phyloP scores from a whole-genome alignment of 768 basidiomycete genomes.

The Tylopilus felleus region DNA sequence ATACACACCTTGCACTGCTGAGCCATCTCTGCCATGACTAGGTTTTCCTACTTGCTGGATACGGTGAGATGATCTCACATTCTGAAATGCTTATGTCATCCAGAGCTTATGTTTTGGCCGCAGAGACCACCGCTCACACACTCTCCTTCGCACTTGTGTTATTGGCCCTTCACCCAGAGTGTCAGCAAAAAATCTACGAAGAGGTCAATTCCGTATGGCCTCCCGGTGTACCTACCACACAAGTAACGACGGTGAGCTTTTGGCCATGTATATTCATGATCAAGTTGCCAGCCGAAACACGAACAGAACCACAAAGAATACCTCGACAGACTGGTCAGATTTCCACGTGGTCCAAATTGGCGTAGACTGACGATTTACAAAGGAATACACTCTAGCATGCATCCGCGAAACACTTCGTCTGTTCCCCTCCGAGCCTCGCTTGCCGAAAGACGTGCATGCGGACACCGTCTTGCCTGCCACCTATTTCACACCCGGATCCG shows the following conservation, averaged over 20 bases:
- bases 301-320: slow-evolving; percentile 39
- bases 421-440: slow-evolving; percentile 37
- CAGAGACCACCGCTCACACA: slow-evolving; percentile 48
- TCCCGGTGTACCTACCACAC: slow-evolving; percentile 27
- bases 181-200: slow-evolving; percentile 44
- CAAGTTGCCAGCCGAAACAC: not conserved
- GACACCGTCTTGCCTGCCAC: slow-evolving; percentile 37
- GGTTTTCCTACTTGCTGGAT: slow-evolving; percentile 49
- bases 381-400: slow-evolving; percentile 44
- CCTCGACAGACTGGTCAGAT: slow-evolving; percentile 36
- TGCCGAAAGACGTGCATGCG: slow-evolving; percentile 32
- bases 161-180: slow-evolving; percentile 49
- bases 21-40: slow-evolving; percentile 11
- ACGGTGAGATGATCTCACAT: slow-evolving; percentile 32
- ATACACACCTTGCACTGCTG: not conserved
- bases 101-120: slow-evolving; percentile 1
- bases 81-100: not conserved
- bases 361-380: not conserved
- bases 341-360: too few species aligned
- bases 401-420: slow-evolving; percentile 47
- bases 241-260: slow-evolving; percentile 28
- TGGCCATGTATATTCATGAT: not conserved
- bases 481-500: slow-evolving; percentile 31
- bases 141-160: slow-evolving; percentile 41
- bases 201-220: slow-evolving; percentile 43